Percentiles rank a stretch among this genome's conserved stretches.
Conservation (phyloP, 164 flowering plant species). For the Sedum album region DNA sequence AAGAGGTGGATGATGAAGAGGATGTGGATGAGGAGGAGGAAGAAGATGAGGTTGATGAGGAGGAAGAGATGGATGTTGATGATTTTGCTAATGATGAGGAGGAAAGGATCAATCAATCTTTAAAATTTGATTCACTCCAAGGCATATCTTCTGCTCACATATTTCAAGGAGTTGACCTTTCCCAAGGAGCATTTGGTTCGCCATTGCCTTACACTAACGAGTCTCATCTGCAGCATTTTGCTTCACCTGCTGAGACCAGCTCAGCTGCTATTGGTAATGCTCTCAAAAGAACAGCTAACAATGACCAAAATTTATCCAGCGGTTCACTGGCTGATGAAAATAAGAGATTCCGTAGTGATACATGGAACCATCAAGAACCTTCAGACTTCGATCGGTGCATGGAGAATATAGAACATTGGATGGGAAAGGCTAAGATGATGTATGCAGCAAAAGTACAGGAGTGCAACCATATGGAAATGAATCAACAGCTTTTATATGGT, state of each 20-base stretch:
- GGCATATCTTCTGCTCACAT: conserved; percentile 36
- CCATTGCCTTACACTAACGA: conserved; percentile 30
- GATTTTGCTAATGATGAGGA: conserved; percentile 20
- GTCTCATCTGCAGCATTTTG: conserved; percentile 30
- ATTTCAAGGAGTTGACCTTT: conserved; percentile 35
- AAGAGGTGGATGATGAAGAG: too few species aligned
- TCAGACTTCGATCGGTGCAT: conserved; percentile 35
- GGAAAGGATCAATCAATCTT: conserved; percentile 19
- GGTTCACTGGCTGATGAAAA: conserved; percentile 19
- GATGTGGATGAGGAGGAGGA: too few species aligned
- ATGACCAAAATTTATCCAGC: conserved; percentile 25
- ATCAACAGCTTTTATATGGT: conserved; percentile 29
- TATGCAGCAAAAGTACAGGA: conserved; percentile 42
- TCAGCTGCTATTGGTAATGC: conserved; percentile 34
- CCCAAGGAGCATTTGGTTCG: conserved; percentile 26
- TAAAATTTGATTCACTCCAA: conserved; percentile 22
- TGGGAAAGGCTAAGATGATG: conserved; percentile 36
- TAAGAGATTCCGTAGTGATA: conserved; percentile 53
- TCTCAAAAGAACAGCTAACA: conserved; percentile 43
- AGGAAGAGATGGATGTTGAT: conserved; percentile 15
- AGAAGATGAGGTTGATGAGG: too few species aligned
- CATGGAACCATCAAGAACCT: conserved; percentile 40
- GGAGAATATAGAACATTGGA: conserved; percentile 32
- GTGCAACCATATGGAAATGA: conserved; percentile 20
- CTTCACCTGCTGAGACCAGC: conserved; percentile 27